phyloP scores from a whole-genome alignment of 768 basidiomycete species.

The Auricularia auricula-judae region DNA sequence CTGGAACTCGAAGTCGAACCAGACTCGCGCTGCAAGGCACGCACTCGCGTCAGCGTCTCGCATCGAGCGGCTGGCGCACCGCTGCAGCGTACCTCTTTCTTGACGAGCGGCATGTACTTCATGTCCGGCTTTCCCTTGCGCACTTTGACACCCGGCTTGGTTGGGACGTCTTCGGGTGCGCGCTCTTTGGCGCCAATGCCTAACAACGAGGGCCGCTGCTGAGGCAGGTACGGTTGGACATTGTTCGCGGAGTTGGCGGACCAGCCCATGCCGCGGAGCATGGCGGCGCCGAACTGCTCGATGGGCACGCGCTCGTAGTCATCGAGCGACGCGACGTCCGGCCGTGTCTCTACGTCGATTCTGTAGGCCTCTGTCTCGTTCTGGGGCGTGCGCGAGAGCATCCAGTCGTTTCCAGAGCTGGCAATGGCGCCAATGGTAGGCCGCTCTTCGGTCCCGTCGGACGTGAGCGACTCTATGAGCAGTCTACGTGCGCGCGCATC shows the following conservation, averaged over 20 bases:
- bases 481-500: slow-evolving; percentile 76
- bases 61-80: background rate
- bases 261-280: slow-evolving; percentile 96
- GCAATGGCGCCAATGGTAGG: slow-evolving; percentile 53
- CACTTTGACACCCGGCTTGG: slow-evolving; percentile 17
- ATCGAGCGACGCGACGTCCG: slow-evolving; percentile 61
- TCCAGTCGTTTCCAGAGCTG: slow-evolving; percentile 13
- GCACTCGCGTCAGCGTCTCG: background rate
- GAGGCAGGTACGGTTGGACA: slow-evolving; percentile 72
- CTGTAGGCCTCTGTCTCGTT: slow-evolving; percentile 78
- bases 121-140: slow-evolving; percentile 45
- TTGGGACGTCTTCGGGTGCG: slow-evolving; percentile 43
- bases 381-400: slow-evolving; percentile 23
- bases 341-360: slow-evolving; percentile 73
- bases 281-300: slow-evolving; percentile 84
- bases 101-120: slow-evolving; percentile 77
- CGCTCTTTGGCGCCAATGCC: slow-evolving; percentile 92
- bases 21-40: slow-evolving; percentile 10
- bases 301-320: slow-evolving; percentile 91
- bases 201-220: slow-evolving; percentile 70
- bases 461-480: slow-evolving; percentile 48
- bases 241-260: slow-evolving; percentile 65
- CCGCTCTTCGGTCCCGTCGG: slow-evolving; percentile 22
- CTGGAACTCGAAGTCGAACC: slow-evolving; percentile 22
- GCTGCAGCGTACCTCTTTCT: slow-evolving; percentile 33